These are phyloP conservation scores for Histomonas meleagridis DNA, from an alignment of 208 protist genomes.

Conservation along the genomic window DNA sequence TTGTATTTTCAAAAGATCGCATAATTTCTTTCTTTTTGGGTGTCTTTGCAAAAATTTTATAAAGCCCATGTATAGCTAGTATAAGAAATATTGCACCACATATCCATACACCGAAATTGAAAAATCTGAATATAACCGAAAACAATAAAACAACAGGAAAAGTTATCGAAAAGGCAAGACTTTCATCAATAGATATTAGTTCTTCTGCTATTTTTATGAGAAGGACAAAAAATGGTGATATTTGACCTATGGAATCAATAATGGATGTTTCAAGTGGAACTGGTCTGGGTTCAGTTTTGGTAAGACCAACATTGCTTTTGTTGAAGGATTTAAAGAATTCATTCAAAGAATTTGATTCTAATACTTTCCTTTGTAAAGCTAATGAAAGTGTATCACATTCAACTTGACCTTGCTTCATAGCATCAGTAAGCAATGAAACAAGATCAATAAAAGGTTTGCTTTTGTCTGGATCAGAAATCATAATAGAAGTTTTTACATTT, in stretches of 20 bases:
- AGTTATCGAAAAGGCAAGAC: not conserved
- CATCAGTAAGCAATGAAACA: not conserved
- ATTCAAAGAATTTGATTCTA: not conserved
- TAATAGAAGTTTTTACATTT: not conserved
- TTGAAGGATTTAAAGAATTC: not conserved
- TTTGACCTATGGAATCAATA: not conserved
- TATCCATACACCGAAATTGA: not conserved
- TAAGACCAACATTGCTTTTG: slow-evolving; percentile 1
- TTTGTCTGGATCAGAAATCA: not conserved
- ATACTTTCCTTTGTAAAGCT: not conserved
- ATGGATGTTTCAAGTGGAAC: too few relatives aligned
- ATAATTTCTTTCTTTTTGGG: not conserved
- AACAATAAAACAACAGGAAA: not conserved
- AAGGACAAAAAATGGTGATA: too few relatives aligned
- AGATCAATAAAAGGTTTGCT: not conserved
- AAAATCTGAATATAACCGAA: not conserved
- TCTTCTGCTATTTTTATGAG: not conserved
- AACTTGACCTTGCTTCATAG: not conserved
- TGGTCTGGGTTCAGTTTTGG: not conserved
- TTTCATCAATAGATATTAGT: not conserved
- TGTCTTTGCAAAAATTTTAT: not conserved
- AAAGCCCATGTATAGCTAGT: not conserved
- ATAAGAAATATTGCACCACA: not conserved
- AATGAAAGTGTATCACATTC: not conserved
- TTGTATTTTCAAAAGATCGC: not conserved